Conservation (phyloP, 2,329 filamentous ascomycete genomes). For the Microdochium bolleyi region DNA sequence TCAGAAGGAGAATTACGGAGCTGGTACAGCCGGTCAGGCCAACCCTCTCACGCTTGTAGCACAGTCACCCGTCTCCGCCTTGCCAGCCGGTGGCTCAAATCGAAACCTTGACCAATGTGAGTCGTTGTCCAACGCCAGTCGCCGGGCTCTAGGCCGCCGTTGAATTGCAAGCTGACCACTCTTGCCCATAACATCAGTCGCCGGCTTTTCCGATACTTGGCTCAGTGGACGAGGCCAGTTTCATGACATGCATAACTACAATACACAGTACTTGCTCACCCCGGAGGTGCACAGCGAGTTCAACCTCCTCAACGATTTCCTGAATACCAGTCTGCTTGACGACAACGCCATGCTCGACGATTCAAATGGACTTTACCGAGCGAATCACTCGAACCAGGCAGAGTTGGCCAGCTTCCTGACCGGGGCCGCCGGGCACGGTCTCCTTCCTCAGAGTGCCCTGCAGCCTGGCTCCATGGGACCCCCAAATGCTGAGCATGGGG, state of each 20-base stretch:
- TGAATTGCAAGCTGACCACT: conserved; percentile 11
- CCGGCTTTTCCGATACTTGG: conserved; percentile 78
- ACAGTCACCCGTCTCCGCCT: conserved; percentile 59
- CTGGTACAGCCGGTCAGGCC: conserved; percentile 37
- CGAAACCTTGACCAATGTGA: conserved; percentile 68
- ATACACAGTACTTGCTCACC: conserved; percentile 88
- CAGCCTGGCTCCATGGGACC: conserved; percentile 37
- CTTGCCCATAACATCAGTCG: conserved; percentile 41
- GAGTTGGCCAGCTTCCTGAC: conserved; percentile 39
- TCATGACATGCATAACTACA: conserved; percentile 90
- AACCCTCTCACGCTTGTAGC: conserved; percentile 62
- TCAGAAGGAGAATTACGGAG: conserved; percentile 35
- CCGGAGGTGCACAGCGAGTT: conserved; percentile 96
- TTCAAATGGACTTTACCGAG: conserved; percentile 35
- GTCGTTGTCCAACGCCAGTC: conserved; percentile 26
- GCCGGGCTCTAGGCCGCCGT: background rate
- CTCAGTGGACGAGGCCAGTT: conserved; percentile 72
- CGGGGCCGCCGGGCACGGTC: conserved; percentile 17
- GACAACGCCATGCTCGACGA: conserved; percentile 70
- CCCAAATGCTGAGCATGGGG: conserved; percentile 38
- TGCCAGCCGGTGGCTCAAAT: conserved; percentile 53
- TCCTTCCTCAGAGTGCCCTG: conserved; percentile 24
- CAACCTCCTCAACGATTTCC: conserved; percentile 91
- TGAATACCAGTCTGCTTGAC: conserved; percentile 85
- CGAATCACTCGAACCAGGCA: conserved; percentile 27